Conservation (phyloP, 78 protist genomes). For the Dictyostelium firmibasis region DNA sequence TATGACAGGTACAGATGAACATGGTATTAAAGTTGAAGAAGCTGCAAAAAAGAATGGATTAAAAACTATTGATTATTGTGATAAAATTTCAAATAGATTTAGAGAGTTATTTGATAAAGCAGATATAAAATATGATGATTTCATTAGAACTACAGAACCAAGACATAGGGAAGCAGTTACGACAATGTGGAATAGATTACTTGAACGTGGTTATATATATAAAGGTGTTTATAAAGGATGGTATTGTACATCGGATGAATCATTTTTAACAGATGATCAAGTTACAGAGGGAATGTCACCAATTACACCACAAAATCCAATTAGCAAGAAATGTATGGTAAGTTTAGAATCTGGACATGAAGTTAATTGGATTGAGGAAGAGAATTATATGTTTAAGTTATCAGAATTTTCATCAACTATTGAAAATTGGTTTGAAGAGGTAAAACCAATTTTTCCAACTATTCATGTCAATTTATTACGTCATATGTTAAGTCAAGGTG, state of each 20-base stretch:
- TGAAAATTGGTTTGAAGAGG: slow-evolving; percentile 7
- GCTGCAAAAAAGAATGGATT: slow-evolving; percentile 84
- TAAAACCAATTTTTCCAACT: background rate
- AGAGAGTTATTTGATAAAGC: background rate
- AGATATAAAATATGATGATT: slow-evolving; percentile 40
- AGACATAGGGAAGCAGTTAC: slow-evolving; percentile 44
- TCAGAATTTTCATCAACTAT: background rate
- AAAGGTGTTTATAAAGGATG: slow-evolving; percentile 94
- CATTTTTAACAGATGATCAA: slow-evolving; percentile 88
- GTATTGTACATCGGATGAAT: slow-evolving; percentile 96
- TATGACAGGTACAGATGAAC: slow-evolving; percentile 96
- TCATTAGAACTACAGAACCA: slow-evolving; percentile 67
- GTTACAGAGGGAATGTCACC: slow-evolving; percentile 62
- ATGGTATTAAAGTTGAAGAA: slow-evolving; percentile 92
- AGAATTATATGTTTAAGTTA: slow-evolving; percentile 88
- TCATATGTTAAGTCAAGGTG: background rate
- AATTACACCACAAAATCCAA: slow-evolving; percentile 7
- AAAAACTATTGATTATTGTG: slow-evolving; percentile 83
- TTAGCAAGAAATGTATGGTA: slow-evolving; percentile 14
- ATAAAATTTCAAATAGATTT: slow-evolving; percentile 32
- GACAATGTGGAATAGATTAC: slow-evolving; percentile 88
- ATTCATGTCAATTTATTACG: background rate
- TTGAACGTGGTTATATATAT: slow-evolving; percentile 90
- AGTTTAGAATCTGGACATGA: slow-evolving; percentile 82
- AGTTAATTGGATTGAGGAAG: slow-evolving; percentile 76